A percentile compares a stretch with the other conserved stretches of the same genome.
Conservation (phyloP, 2,329 filamentous ascomycete genomes). For the Mariannaea elegans region DNA sequence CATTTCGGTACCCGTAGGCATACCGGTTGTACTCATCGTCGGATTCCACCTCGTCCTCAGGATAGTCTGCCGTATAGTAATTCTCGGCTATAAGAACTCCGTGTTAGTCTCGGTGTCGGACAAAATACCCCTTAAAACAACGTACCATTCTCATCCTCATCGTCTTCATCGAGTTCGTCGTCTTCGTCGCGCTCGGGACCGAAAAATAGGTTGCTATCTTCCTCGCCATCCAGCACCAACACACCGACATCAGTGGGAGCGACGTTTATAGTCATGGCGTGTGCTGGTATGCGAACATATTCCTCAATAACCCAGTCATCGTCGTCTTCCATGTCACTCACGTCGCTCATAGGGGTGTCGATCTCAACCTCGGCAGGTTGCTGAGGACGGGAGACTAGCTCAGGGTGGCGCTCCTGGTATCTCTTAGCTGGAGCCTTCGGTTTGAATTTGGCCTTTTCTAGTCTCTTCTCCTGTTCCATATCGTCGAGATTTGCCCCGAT, state of each 20-base stretch:
- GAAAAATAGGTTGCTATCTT: constrained; percentile 69
- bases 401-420: constrained; percentile 65
- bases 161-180: constrained; percentile 66
- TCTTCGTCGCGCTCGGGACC: constrained; percentile 68
- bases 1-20: constrained; percentile 63
- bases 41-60: constrained; percentile 79
- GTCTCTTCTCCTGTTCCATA: constrained; percentile 53
- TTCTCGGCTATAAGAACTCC: constrained; percentile 67
- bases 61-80: constrained; percentile 82
- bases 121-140: neutral
- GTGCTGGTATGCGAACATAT: constrained; percentile 68
- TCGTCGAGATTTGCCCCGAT: constrained; percentile 62
- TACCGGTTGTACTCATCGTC: constrained; percentile 65
- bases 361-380: constrained; percentile 32
- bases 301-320: constrained; percentile 72
- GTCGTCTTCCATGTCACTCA: constrained; percentile 54
- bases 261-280: constrained; percentile 57
- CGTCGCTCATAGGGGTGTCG: constrained; percentile 50
- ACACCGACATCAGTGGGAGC: constrained; percentile 62
- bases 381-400: constrained; percentile 30
- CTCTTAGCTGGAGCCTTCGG: constrained; percentile 65
- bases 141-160: constrained; percentile 73
- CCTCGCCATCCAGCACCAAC: constrained; percentile 65
- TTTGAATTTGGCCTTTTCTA: constrained; percentile 55
- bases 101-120: constrained; percentile 13